Percentiles rank a stretch among this genome's conserved stretches.
Evolutionary conservation across 768 basidiomycete genomes (phyloP).

Genomic region (Tulasnella calospora): DNA sequence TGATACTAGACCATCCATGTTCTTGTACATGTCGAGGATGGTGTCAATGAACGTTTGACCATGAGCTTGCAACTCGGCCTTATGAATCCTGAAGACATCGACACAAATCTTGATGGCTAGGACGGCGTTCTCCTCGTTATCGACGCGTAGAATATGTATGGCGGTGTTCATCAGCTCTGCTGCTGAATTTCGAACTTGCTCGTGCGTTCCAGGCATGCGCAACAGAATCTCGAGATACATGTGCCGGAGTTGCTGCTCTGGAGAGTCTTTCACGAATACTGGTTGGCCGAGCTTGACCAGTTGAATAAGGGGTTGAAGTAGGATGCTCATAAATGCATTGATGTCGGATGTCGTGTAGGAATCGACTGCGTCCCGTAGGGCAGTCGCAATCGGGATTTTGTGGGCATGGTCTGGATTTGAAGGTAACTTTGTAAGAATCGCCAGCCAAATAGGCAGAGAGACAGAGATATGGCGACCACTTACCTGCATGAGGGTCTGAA

Average conservation of each 20-base stretch:
- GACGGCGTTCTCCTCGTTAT: constrained; percentile 95
- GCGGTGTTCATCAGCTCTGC: constrained; percentile 68
- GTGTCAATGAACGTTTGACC: constrained; percentile 74
- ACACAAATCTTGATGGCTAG: constrained; percentile 86
- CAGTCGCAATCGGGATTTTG: constrained; percentile 64
- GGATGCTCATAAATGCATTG: constrained; percentile 60
- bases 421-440: constrained; percentile 2
- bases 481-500: constrained; percentile 13
- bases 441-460: neutral
- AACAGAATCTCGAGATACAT: constrained; percentile 84
- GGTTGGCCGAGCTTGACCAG: constrained; percentile 65
- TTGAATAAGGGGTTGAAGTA: constrained; percentile 69
- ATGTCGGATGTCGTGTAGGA: constrained; percentile 71
- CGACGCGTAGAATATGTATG: constrained; percentile 74
- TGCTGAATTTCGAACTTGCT: constrained; percentile 66
- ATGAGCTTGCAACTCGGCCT: constrained; percentile 64
- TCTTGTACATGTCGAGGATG: constrained; percentile 71
- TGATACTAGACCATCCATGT: constrained; percentile 64
- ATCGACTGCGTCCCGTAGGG: constrained; percentile 78
- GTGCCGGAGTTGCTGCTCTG: constrained; percentile 65
- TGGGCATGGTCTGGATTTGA: constrained; percentile 36
- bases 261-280: constrained; percentile 41
- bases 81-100: constrained; percentile 77
- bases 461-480: neutral
- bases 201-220: constrained; percentile 68